Evolutionary conservation across 2,329 filamentous ascomycete genomes (phyloP), one percentile per base, ranked within the genome.

Genomic region (Aspergillus jensenii): DNA sequence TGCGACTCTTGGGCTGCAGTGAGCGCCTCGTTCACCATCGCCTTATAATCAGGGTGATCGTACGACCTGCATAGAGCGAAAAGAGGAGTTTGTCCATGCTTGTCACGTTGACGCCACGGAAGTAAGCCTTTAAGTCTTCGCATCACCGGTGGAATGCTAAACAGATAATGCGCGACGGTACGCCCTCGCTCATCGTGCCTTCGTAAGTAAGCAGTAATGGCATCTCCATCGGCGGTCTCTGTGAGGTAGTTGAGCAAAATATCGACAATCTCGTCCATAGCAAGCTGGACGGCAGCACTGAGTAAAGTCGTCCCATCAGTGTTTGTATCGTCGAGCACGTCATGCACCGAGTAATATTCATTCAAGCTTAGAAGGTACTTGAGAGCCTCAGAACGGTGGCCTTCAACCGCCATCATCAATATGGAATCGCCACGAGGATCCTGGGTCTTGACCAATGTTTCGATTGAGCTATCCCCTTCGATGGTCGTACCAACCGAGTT

Each of bases 51-150:
- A 1, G 87, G 83, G 73, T 99, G 92, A 70, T 99, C 95, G 69
- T 99, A 99, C 0, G 92, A 98, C 66, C 95, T 87, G 73, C 93
- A 98, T 1, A 98, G 81, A 2, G 95, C 95, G 72, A 99, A 98
- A 8, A 99, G 79, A 2, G 95, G 96, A n/a, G 96, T 99, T 75
- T 98, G 95, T 0, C 95, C 95, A 70, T 98, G 97, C 72, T 92
- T 96, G 74, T 99, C 95, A 65, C 89, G 91, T 73, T 96, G 86
- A 58, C 87, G 85, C 95, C 95, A 99, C 8, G 91, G 90, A 53
- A 99, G 80, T 63, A 93, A 77, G 59, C 84, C 82, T 2, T 92
- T 93, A 59, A 98, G 88, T 55, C 84, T 83, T 45, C 81, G 78
- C 64, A 99, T 95, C 19, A 99, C 80, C 53, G 84, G 82, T 2